These are phyloP conservation scores for Fraxinus quadrangulata DNA, from an alignment of 257 asterid species.

Conservation along the genomic window DNA sequence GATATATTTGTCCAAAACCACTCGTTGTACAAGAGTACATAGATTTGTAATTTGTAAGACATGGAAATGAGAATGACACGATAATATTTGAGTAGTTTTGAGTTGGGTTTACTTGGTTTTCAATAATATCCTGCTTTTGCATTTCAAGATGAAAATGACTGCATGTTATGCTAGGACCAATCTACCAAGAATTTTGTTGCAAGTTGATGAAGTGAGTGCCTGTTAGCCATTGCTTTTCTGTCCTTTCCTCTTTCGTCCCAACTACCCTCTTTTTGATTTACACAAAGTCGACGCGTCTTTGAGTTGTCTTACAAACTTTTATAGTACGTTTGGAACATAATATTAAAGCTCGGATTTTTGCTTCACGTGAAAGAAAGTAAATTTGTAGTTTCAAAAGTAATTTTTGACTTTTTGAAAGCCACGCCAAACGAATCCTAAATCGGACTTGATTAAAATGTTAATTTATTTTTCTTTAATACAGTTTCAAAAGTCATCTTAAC, in stretches of 20 bases:
- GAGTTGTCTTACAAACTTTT: not conserved
- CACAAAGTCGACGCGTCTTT: not conserved
- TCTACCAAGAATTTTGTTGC: slow-evolving; percentile 36
- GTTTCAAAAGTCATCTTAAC: not conserved
- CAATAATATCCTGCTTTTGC: slow-evolving; percentile 37
- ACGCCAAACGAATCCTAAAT: no score
- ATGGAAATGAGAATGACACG: slow-evolving; percentile 30
- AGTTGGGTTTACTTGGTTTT: slow-evolving; percentile 34
- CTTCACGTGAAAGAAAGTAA: no score
- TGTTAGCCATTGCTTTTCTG: slow-evolving; percentile 57
- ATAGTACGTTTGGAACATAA: not conserved
- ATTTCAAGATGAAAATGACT: slow-evolving; percentile 39
- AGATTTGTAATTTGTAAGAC: slow-evolving; percentile 29
- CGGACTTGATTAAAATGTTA: no score
- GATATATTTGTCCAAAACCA: not conserved
- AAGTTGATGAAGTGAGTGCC: slow-evolving; percentile 66
- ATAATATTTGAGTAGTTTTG: slow-evolving; percentile 18
- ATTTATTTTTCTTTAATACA: no score
- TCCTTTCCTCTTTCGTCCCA: slow-evolving; percentile 47
- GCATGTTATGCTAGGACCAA: slow-evolving; percentile 46
- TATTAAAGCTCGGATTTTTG: no score
- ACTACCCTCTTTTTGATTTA: slow-evolving; percentile 44
- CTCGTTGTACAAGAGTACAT: not conserved
- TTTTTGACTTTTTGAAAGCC: no score
- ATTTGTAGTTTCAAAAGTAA: no score